Base-by-base conservation (phyloP, 1,284 basidiomycete species). In the Ceraceosorus guamensis region DNA sequence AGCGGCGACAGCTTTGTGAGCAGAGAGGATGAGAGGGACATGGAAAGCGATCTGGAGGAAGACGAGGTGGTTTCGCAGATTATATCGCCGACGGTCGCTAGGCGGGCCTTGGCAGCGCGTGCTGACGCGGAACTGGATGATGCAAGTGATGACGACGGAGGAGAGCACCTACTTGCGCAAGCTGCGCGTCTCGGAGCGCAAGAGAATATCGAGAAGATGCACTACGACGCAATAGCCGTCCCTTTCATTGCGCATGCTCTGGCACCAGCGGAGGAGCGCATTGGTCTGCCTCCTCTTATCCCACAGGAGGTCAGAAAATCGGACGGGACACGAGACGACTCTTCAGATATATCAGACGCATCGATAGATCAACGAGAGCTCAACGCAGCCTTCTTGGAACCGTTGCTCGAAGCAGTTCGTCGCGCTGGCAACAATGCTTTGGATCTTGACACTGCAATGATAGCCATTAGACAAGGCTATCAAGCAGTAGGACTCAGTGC, bases 271-370 rank as follows among this genome's bases (percentile, higher is more conserved):
- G 24, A 24, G 24, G 24, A 24, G 24, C 24, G 24, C 24, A 24
- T n/a, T 5, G 52, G 37, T 8, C 7, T 39, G 14, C 13, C 37
- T 8, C 34, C 10, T 49, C 24, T 24, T 3, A 24, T 24, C 24
- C 24, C 24, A 24, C 24, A 24, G 2, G 16, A n/a, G n/a, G n/a
- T 7, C n/a, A 24, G 10, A 5, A 43, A 24, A 46, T 33, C 6
- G 18, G 50, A 48, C 10, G 50, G 43, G 5, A 51, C 46, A 10
- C 48, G 50, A 2, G 50, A 52, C 4, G 50, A 55, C 10, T 53
- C 32, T 11, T 51, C 46, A 6, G 50, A 59, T 31, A 52, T 50
- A 30, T 50, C 57, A 11, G 56, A 56, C 10, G 56, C 57, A 5
- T 46, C 35, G 14, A 8, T 24, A 46, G 48, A 34, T 30, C 8